phyloP scores from a whole-genome alignment of 805 yeast genomes.

The Starmerella bacillaris region DNA sequence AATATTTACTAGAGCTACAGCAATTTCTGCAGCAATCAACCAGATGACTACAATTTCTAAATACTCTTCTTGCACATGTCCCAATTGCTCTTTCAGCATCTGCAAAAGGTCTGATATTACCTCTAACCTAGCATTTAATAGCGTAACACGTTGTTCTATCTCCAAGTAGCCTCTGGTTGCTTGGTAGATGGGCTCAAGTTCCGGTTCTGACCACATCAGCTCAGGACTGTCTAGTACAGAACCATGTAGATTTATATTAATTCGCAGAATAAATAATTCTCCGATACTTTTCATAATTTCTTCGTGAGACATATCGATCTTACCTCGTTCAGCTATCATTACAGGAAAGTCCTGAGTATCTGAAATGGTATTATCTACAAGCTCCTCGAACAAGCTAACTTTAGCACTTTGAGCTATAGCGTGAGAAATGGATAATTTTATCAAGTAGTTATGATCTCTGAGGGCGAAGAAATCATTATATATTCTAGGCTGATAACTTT shows the following conservation, averaged over 20 bases:
- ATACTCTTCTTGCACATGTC: slow-evolving; percentile 81
- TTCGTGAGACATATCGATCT: slow-evolving; percentile 81
- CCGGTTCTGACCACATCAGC: slow-evolving; percentile 98
- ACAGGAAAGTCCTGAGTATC: slow-evolving; percentile 95
- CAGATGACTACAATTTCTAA: slow-evolving; percentile 80
- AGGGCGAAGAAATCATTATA: slow-evolving; percentile 90
- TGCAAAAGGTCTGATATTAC: slow-evolving; percentile 84
- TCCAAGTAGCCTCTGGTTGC: slow-evolving; percentile 92
- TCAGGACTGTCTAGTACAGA: slow-evolving; percentile 86
- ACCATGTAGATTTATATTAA: slow-evolving; percentile 29
- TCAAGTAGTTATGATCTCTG: slow-evolving; percentile 76
- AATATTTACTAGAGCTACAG: slow-evolving; percentile 72
- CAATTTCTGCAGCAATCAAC: slow-evolving; percentile 77
- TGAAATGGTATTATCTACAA: slow-evolving; percentile 90
- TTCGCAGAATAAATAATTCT: slow-evolving; percentile 65
- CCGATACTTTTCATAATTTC: slow-evolving; percentile 97
- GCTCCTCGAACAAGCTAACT: slow-evolving; percentile 84
- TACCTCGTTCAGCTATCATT: slow-evolving; percentile 85
- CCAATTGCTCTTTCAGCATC: slow-evolving; percentile 92
- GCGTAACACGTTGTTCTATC: slow-evolving; percentile 79
- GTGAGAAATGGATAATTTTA: slow-evolving; percentile 81
- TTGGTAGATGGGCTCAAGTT: slow-evolving; percentile 89
- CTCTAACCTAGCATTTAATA: slow-evolving; percentile 79
- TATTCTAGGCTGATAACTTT: slow-evolving; percentile 86
- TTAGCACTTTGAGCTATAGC: slow-evolving; percentile 92